These are phyloP conservation scores for Nicotiana undulata DNA, from an alignment of 257 asterid species.

Conservation along the genomic window DNA sequence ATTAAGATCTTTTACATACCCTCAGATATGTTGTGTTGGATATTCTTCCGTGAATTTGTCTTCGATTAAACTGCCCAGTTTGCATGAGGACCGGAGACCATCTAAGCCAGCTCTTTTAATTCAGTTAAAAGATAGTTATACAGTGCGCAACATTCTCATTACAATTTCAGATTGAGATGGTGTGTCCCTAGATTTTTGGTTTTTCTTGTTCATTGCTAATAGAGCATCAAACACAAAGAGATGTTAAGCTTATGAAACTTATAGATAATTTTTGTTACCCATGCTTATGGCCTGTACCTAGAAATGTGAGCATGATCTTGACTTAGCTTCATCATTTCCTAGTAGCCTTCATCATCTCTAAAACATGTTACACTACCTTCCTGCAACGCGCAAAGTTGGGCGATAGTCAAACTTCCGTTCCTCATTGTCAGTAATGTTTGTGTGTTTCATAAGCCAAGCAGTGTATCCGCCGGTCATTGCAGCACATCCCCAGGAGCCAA, in stretches of 20 bases:
- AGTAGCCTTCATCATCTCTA: too few relatives aligned
- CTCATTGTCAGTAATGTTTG: neutral
- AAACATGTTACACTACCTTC: too few relatives aligned
- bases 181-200: neutral
- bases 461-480: constrained; percentile 67
- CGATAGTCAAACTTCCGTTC: neutral
- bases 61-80: neutral
- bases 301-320: too few relatives aligned
- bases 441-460: constrained; percentile 48
- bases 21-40: neutral
- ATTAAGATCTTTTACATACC: neutral
- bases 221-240: neutral
- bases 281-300: too few relatives aligned
- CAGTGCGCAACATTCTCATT: neutral
- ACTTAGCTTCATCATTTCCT: too few relatives aligned
- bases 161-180: neutral
- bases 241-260: neutral
- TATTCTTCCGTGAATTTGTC: neutral
- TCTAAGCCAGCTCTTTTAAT: neutral
- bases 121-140: neutral
- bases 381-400: too few relatives aligned
- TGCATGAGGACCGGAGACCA: neutral
- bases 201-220: neutral
- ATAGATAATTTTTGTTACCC: neutral
- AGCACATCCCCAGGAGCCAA: constrained; percentile 79